phyloP scores from a whole-genome alignment of 129 eudicot species.

The Saposhnikovia divaricata region DNA sequence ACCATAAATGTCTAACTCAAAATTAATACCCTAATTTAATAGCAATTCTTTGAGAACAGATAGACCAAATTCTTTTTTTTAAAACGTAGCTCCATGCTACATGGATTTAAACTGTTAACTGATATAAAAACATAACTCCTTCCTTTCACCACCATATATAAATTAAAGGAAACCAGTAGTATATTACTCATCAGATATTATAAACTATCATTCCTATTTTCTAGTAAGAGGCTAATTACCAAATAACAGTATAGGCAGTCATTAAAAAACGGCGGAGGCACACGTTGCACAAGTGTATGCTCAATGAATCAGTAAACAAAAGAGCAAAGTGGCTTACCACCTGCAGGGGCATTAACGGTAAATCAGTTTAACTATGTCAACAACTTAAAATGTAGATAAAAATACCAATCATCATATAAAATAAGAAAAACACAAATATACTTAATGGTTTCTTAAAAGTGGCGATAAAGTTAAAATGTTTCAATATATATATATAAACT shows the following conservation, averaged over 20 bases:
- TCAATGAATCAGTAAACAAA: background rate
- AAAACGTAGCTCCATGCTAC: background rate
- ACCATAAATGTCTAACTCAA: background rate
- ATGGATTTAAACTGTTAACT: background rate
- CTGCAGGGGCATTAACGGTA: background rate
- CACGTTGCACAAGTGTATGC: background rate
- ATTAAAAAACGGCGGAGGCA: background rate
- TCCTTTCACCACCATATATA: background rate
- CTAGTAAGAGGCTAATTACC: background rate
- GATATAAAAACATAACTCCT: background rate
- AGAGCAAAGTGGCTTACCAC: background rate
- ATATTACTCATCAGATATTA: background rate
- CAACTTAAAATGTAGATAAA: background rate
- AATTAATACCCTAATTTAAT: background rate
- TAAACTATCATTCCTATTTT: background rate
- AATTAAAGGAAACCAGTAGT: background rate
- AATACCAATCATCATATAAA: background rate
- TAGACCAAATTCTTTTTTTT: background rate
- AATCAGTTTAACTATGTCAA: background rate
- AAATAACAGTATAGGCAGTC: background rate
- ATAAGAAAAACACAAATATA: background rate
- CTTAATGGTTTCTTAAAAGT: background rate
- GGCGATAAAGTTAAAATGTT: background rate
- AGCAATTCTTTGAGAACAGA: background rate
- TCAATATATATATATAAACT: background rate